Evolutionary conservation across 345 rosid genomes (phyloP), one percentile per base, ranked within the genome.

Genomic region (Anacardium occidentale): DNA sequence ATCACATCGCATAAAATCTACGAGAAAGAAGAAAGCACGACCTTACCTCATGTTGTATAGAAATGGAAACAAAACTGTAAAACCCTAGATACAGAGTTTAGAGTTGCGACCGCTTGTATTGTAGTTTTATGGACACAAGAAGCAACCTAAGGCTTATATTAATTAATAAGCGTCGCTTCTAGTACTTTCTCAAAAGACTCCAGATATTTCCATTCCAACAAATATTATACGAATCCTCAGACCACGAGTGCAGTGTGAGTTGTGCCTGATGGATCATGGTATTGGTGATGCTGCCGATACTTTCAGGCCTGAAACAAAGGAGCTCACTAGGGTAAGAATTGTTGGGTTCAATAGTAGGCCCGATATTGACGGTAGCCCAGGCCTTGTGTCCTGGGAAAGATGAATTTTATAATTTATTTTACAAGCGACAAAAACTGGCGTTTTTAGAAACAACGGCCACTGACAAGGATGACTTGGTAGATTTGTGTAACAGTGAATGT

Each of bases 21-120:
- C 26, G 18, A 15, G 11, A 13, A 34, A 57, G 67, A 57, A 64
- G 24, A 4, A 7, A 3, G 14, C n/a, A 15, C 2, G 10, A 65
- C 71, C 64, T 77, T 72, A 83, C 86, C 86, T 83, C 86, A 83
- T 83, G 2, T 37, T 67, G 71, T n/a, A 53, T 74, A 0, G 50
- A 68, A 74, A 68, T 50, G 77, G 70, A 69, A 74, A 72, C 24
- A 25, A 53, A 52, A 51, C 58, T 15, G 51, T 44, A 74, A 83
- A 83, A 83, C 86, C 86, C 83, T 79, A 79, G 64, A 56, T n/a
- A 70, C n/a, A 53, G 56, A 55, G 9, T 22, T 20, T 0, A 17
- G 22, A 22, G 42, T 3, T 1, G 54, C 26, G 13, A 59, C 65
- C 17, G 73, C 56, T 29, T 45, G 64, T 11, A n/a, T n/a, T 29